Conservation (phyloP, 176 grass and related monocot genomes). For the Oryza longistaminata region DNA sequence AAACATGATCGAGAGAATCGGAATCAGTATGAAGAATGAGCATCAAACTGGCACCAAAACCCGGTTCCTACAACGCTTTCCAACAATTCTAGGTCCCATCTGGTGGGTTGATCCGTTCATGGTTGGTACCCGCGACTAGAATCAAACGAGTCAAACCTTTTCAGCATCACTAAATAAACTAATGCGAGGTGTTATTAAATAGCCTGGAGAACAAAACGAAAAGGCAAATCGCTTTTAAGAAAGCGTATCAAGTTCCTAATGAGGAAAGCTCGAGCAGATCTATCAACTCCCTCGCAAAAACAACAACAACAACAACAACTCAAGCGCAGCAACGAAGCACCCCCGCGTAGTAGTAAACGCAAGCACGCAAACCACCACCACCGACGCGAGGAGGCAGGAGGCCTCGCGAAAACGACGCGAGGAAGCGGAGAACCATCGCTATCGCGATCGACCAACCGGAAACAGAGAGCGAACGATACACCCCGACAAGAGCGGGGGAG, state of each 20-base stretch:
- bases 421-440: slow-evolving; percentile 33
- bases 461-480: not conserved
- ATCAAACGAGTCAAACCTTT: slow-evolving; percentile 31
- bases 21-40: not conserved
- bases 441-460: not conserved
- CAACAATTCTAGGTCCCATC: not conserved
- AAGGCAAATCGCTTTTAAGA: slow-evolving; percentile 32
- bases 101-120: not conserved
- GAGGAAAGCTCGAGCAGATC: slow-evolving; percentile 50
- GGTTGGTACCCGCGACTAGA: slow-evolving; percentile 3
- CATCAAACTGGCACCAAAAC: not conserved
- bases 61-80: not conserved
- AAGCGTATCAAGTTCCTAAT: slow-evolving; percentile 26
- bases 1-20: slow-evolving; percentile 3
- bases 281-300: slow-evolving; percentile 27
- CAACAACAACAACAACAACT: not conserved
- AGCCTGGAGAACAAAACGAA: slow-evolving; percentile 4
- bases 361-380: not conserved
- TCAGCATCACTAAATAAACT: slow-evolving; percentile 18
- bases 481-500: not conserved
- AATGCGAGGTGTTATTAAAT: slow-evolving; percentile 26
- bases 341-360: not conserved
- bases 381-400: not conserved
- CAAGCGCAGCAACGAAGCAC: not conserved
- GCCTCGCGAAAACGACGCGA: slow-evolving; percentile 40